These are phyloP conservation scores for Zymoseptoria tritici DNA, from an alignment of 2,329 filamentous ascomycete genomes.

Conservation along the genomic window DNA sequence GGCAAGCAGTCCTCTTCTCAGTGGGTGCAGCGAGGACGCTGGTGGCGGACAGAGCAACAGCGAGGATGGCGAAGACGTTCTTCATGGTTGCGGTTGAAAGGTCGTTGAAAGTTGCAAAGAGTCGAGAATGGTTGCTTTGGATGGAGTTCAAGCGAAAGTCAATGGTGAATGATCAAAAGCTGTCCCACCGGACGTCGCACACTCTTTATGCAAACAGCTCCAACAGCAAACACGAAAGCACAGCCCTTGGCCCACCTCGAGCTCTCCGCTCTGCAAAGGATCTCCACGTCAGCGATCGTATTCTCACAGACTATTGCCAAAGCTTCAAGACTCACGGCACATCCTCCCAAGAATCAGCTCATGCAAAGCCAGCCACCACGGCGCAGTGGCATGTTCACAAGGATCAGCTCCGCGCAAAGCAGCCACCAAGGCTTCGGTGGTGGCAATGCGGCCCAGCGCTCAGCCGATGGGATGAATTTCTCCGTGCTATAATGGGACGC, in stretches of 20 bases:
- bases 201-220: neutral
- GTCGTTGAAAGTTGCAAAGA: neutral
- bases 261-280: neutral
- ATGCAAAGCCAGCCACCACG: neutral
- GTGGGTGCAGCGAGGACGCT: conserved; percentile 10
- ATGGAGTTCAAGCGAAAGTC: neutral
- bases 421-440: neutral
- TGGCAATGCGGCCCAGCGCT: neutral
- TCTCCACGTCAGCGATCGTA: neutral
- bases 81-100: conserved; percentile 10
- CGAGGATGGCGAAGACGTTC: conserved; percentile 8
- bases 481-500: neutral
- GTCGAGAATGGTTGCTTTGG: neutral
- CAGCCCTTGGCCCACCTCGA: neutral
- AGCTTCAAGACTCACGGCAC: neutral
- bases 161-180: neutral
- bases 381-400: neutral
- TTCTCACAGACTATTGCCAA: neutral
- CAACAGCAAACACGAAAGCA: neutral
- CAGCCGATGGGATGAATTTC: neutral
- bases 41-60: conserved; percentile 7
- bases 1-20: conserved; percentile 1
- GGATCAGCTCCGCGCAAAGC: neutral
- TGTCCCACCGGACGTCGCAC: neutral
- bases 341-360: neutral